These are phyloP conservation scores for Salvia hispanica DNA, from an alignment of 257 asterid genomes.

Conservation along the genomic window DNA sequence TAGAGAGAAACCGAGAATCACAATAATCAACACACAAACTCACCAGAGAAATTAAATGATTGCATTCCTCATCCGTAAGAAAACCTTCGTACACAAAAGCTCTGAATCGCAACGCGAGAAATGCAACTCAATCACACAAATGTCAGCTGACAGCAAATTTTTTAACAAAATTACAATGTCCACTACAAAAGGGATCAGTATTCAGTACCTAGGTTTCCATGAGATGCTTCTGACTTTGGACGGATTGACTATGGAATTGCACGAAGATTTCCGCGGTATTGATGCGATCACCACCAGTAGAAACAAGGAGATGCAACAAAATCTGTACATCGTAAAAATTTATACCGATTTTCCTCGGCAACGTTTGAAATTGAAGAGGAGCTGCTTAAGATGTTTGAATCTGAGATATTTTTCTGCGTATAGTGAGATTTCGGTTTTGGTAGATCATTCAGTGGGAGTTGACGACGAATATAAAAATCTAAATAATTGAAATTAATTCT, in stretches of 20 bases:
- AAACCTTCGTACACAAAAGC: conserved; percentile 93
- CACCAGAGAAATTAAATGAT: conserved; percentile 85
- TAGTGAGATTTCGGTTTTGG: conserved; percentile 27
- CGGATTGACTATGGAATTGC: conserved; percentile 77
- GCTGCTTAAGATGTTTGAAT: conserved; percentile 26
- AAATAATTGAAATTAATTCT: too few relatives aligned
- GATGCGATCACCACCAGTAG: conserved; percentile 52
- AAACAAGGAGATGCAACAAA: conserved; percentile 34
- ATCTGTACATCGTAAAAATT: conserved; percentile 36
- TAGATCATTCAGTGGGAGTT: conserved; percentile 35
- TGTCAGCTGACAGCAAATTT: background rate
- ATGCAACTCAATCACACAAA: conserved; percentile 27
- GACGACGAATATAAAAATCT: conserved; percentile 33
- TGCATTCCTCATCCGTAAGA: conserved; percentile 86
- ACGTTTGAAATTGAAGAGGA: background rate
- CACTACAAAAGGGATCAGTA: conserved; percentile 22
- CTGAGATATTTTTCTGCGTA: conserved; percentile 34
- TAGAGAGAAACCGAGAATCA: background rate
- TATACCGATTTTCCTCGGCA: background rate
- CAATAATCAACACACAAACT: conserved; percentile 33
- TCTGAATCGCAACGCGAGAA: conserved; percentile 40
- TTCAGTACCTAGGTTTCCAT: conserved; percentile 85
- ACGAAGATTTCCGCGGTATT: conserved; percentile 45
- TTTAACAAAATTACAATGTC: background rate
- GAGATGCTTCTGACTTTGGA: conserved; percentile 84